Base-by-base conservation (phyloP, 2,329 filamentous ascomycete species). In the Plectosphaerella sp. region DNA sequence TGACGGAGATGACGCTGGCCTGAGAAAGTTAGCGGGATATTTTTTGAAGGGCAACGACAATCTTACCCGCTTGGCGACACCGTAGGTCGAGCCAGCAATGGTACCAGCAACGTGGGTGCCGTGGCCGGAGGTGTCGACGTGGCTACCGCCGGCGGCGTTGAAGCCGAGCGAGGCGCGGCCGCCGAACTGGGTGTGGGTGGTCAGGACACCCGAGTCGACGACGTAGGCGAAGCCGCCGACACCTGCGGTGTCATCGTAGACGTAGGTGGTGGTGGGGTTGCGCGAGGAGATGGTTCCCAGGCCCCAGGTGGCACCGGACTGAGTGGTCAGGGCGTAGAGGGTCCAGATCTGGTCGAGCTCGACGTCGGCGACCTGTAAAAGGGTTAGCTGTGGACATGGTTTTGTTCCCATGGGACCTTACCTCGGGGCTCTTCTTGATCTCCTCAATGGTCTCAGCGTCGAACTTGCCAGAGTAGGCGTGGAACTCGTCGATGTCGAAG, bases 51-150 rank as follows among this genome's bases (percentile, higher is more conserved):
- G 28, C 4, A 33, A 10, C 8, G 8, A 33, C 8, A 7, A 7
- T 9, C 28, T 33, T 12, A 33, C 28, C n/a, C 41, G n/a, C 63
- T 76, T 78, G 14, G 74, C 73, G 10, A 78, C 73, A 47, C 76
- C 76, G 52, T 72, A 76, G 2, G 66, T 72, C 53, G 59, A 66
- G 42, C 72, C 70, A 28, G 67, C 73, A 49, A 77, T 70, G 36
- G 70, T 77, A 11, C 74, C 75, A 8, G 75, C 69, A 45, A 71
- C 67, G 58, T 77, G 74, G 1, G 75, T 78, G 25, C 76, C 76
- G 58, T 78, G 74, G 22, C 76, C 76, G 24, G 67, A 62, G 4
- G 53, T 59, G 61, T 76, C 68, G 49, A 64, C 64, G 46, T 67
- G 61, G 39, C 59, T 54, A 18, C 56, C 58, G 36, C 61, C 58